Percentiles rank a stretch among this genome's conserved stretches.
phyloP scores from a whole-genome alignment of 1,284 basidiomycete species.

The Afroboletus lepidellus region DNA sequence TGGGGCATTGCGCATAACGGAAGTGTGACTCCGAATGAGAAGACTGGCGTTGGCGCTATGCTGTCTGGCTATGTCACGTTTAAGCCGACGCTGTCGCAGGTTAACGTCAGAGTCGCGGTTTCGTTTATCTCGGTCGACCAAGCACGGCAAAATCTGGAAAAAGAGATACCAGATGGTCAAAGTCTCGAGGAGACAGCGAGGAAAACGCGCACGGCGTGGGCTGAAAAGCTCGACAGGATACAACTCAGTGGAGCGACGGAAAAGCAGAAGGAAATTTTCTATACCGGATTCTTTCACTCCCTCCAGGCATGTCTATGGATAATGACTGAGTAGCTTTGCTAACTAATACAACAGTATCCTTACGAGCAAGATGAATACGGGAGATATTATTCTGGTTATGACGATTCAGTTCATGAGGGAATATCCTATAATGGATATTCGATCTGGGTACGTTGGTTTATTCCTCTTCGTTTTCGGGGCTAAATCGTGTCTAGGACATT shows the following conservation, averaged over 20 bases:
- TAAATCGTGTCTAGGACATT: slow-evolving; percentile 53
- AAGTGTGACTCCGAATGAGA: slow-evolving; percentile 35
- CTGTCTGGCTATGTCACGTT: slow-evolving; percentile 65
- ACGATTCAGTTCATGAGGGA: slow-evolving; percentile 60
- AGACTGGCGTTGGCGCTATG: slow-evolving; percentile 40
- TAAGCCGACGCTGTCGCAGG: slow-evolving; percentile 32
- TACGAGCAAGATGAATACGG: slow-evolving; percentile 73
- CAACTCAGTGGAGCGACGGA: slow-evolving; percentile 54
- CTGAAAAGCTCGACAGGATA: slow-evolving; percentile 68
- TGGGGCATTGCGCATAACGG: slow-evolving; percentile 55
- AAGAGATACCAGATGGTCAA: slow-evolving; percentile 61
- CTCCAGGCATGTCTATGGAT: slow-evolving; percentile 47
- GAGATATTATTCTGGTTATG: slow-evolving; percentile 77
- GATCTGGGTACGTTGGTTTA: slow-evolving; percentile 59
- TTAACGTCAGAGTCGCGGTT: slow-evolving; percentile 70
- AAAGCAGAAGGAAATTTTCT: slow-evolving; percentile 57
- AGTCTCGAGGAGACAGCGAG: slow-evolving; percentile 62
- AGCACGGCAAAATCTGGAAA: slow-evolving; percentile 61
- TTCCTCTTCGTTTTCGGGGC: neutral
- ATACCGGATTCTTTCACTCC: slow-evolving; percentile 67
- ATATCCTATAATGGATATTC: slow-evolving; percentile 80
- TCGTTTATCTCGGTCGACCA: slow-evolving; percentile 80
- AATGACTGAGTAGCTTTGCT: neutral
- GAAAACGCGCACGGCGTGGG: slow-evolving; percentile 62
- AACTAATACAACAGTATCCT: slow-evolving; percentile 61